Evolutionary conservation across 2,329 filamentous ascomycete species (phyloP).

Genomic region (Aspergillus ustus): DNA sequence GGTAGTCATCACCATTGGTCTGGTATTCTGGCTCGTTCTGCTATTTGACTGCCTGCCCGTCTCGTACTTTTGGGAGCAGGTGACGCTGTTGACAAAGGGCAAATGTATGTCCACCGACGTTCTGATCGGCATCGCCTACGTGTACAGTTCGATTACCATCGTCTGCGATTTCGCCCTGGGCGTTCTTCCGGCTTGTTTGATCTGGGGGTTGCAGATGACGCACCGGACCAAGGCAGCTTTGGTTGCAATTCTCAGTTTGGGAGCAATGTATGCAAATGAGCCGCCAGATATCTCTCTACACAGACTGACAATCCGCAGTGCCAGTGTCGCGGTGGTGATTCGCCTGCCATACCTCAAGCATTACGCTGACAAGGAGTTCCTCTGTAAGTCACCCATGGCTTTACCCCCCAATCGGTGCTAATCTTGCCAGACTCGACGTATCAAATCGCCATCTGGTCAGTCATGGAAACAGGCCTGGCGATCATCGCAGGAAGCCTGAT

Average conservation of each 20-base stretch:
- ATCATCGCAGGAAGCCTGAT: slow-evolving; percentile 43
- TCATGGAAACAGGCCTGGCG: slow-evolving; percentile 38
- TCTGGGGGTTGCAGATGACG: slow-evolving; percentile 61
- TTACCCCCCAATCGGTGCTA: background rate
- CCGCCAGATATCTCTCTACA: background rate
- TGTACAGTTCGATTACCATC: slow-evolving; percentile 53
- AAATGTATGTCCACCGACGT: slow-evolving; percentile 49
- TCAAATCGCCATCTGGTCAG: slow-evolving; percentile 48
- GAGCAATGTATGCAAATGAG: slow-evolving; percentile 45
- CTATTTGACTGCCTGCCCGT: slow-evolving; percentile 58
- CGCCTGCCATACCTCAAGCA: slow-evolving; percentile 27
- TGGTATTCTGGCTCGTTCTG: slow-evolving; percentile 54
- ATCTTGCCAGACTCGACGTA: slow-evolving; percentile 46
- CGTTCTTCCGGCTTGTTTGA: slow-evolving; percentile 57
- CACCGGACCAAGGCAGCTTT: slow-evolving; percentile 56
- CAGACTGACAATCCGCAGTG: slow-evolving; percentile 13
- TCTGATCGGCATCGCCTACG: slow-evolving; percentile 57
- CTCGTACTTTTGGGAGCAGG: slow-evolving; percentile 53
- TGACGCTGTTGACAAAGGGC: slow-evolving; percentile 30
- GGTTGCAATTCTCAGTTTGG: slow-evolving; percentile 57
- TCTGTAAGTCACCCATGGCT: slow-evolving; percentile 25
- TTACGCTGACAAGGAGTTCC: slow-evolving; percentile 28
- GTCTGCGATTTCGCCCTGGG: slow-evolving; percentile 54
- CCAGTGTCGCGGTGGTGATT: slow-evolving; percentile 32
- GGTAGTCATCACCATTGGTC: slow-evolving; percentile 48